A percentile compares a stretch with the other conserved stretches of the same genome.
These are phyloP conservation scores for Bonnemaisonia californica DNA, from an alignment of 31 red algal genomes.

Conservation along the genomic window DNA sequence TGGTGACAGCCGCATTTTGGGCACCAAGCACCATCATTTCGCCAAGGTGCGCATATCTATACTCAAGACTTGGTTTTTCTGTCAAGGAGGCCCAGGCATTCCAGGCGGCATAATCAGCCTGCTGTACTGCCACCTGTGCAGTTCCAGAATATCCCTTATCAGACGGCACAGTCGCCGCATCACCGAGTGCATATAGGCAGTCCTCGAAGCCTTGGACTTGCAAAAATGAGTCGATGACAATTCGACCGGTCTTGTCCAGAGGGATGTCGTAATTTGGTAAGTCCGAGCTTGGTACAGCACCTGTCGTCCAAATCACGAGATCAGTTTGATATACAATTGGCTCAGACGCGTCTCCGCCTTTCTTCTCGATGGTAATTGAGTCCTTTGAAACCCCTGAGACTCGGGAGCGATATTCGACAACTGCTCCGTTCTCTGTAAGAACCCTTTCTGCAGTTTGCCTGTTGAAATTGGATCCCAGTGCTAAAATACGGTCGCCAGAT, in stretches of 20 bases:
- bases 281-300: slow-evolving; percentile 33
- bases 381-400: slow-evolving; percentile 60
- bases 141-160: slow-evolving; percentile 57
- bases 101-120: slow-evolving; percentile 96
- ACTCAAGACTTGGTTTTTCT: slow-evolving; percentile 65
- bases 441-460: slow-evolving; percentile 47
- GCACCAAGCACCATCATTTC: slow-evolving; percentile 96
- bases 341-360: neutral
- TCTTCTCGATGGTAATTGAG: slow-evolving; percentile 37
- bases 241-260: slow-evolving; percentile 52
- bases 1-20: slow-evolving; percentile 62
- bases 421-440: slow-evolving; percentile 45
- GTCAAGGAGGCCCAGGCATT: slow-evolving; percentile 89
- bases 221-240: slow-evolving; percentile 60
- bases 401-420: slow-evolving; percentile 46
- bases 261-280: slow-evolving; percentile 57
- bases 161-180: slow-evolving; percentile 54
- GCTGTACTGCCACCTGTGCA: slow-evolving; percentile 89
- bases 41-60: slow-evolving; percentile 87
- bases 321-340: slow-evolving; percentile 57
- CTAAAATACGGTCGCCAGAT: slow-evolving; percentile 58
- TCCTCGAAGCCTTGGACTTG: slow-evolving; percentile 61
- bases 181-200: slow-evolving; percentile 83
- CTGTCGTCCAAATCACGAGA: slow-evolving; percentile 95
- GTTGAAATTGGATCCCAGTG: slow-evolving; percentile 56